Evolutionary conservation across 1,139 yeast genomes (phyloP), one percentile per base, ranked within the genome.

Genomic region (Lodderomyces pseudojiufengensis): DNA sequence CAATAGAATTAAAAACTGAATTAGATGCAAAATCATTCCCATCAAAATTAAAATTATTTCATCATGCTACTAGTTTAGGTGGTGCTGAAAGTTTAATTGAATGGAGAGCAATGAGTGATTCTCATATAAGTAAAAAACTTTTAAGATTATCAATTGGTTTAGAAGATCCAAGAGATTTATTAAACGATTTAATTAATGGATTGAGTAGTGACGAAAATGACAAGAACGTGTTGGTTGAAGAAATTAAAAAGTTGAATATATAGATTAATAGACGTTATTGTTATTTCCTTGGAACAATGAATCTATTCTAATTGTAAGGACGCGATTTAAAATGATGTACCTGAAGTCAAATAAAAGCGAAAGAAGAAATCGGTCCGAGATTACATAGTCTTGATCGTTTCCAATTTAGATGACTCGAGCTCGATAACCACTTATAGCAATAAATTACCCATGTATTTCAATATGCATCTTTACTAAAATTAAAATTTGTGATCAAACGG

Each of bases 41-140:
- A 3, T 66, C 81, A 1, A 76, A 71, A 44, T 65, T 88, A 41
- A 74, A 79, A 47, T 73, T 75, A 44, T 87, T 88, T 63, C 80
- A 80, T 44, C 97, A 90, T 59, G 95, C 97, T 2, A 88, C 97
- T 1, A 85, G 95, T 5, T 67, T 90, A 22, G 97, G 97, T 27
- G 95, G 97, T n/a, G 86, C 84, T 5, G 97, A 90, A 57, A 84
- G 95, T 38, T 67, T 88, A 49, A 78, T 88, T 42, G 97, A 90
- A 59, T 87, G 96, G 95, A 76, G 96, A 52, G 82, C 87, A 1
- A 55, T 88, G 61, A 72, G 85, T 33, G 96, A 87, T 52, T 55
- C 70, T 1, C 50, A 61, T 3, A 80, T 79, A 10, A 62, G 73
- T 25, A 71, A 75, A 18, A 70, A 73, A 1, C 57, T 87, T 27